These are phyloP conservation scores for Podaxis sp. DNA, from an alignment of 768 basidiomycete species.

Conservation along the genomic window DNA sequence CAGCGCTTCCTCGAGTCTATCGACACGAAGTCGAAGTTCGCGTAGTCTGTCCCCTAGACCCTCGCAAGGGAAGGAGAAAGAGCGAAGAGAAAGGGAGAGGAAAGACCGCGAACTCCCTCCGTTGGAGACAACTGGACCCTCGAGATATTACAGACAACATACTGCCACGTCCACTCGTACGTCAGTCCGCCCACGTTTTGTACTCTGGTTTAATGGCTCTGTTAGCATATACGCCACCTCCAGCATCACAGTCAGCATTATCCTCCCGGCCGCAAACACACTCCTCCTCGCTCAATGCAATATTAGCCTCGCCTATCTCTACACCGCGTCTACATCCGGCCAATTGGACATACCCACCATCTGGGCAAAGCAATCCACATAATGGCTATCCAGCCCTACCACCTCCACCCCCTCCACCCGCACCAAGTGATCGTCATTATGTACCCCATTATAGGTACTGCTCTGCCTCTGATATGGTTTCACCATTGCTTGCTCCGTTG, in stretches of 20 bases:
- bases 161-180: conserved; percentile 43
- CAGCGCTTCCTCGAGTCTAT: conserved; percentile 27
- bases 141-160: conserved; percentile 66
- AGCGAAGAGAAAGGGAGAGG: conserved; percentile 14
- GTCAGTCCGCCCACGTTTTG: conserved; percentile 12
- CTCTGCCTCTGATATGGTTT: not conserved
- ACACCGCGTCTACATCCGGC: conserved; percentile 10
- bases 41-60: conserved; percentile 33
- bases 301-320: conserved; percentile 11
- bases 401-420: not conserved
- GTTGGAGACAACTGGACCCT: conserved; percentile 28
- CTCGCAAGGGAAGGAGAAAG: conserved; percentile 36
- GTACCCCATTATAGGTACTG: conserved; percentile 8
- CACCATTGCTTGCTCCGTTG: not conserved
- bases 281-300: conserved; percentile 11
- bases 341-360: not conserved
- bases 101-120: conserved; percentile 23
- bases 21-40: conserved; percentile 44
- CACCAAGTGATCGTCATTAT: not conserved
- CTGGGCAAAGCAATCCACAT: not conserved
- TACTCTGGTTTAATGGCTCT: not conserved
- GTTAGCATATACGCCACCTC: not conserved
- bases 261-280: not conserved
- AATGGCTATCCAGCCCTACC: not conserved
- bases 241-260: conserved; percentile 15